Evolutionary conservation across 306 rosid species (phyloP), one percentile per base, ranked within the genome.

Genomic region (Quercus gilva): DNA sequence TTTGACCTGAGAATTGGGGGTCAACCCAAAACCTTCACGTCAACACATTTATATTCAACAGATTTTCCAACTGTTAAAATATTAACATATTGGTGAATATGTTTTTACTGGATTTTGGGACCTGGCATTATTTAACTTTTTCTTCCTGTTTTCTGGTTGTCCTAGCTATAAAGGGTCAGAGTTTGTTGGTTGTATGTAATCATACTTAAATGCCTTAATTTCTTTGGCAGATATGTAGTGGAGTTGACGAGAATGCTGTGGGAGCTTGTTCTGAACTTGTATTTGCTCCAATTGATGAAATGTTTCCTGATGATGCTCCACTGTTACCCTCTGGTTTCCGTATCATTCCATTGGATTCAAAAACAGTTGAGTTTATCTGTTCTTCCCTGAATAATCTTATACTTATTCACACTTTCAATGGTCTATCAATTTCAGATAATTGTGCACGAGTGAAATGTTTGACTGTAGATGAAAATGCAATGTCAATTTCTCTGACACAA

Each of bases 271-370:
- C 94, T 19, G 97, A 94, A 84, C 98, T 94, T 72, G 82, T 92
- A 73, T 94, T 94, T 82, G 97, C 98, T 75, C 91, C 98, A 10
- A 94, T 94, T 64, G 97, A 94, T 76, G 97, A 90, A 67, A 90
- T 90, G 96, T 94, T 94, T 73, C 97, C 96, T 0, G 96, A 94
- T 37, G 94, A 92, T 87, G 94, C 97, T 67, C 93, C 92, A 5
- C 78, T 96, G 81, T 83, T 96, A 52, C 99, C 99, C 19, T 96
- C 99, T 60, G 99, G 99, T 74, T 96, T 96, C 80, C 98, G 98
- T 67, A 90, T 96, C 79, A 90, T 96, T 45, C 96, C 98, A 0
- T 81, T 96, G 85, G 99, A 93, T 77, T 84, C 99, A 58, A 89
- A 91, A 96, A 72, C 98, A 93, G 99, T 95, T 90, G 86, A 89